phyloP scores from a whole-genome alignment of 169 alveolate genomes.

The Besnoitia besnoiti region DNA sequence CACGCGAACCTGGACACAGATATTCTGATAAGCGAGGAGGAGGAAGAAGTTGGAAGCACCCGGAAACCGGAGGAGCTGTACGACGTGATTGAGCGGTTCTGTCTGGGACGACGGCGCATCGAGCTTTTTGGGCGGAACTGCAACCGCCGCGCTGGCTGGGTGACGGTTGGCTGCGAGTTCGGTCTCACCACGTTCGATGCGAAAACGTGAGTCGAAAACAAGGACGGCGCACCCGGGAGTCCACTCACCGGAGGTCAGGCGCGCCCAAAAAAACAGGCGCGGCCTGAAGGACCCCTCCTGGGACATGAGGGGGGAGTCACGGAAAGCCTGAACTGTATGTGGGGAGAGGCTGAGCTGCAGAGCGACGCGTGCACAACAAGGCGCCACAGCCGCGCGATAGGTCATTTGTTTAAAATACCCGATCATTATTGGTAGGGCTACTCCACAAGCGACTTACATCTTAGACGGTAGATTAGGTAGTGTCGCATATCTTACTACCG shows the following conservation, averaged over 20 bases:
- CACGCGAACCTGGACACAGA: conserved; percentile 96
- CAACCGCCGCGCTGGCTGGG: conserved; percentile 72
- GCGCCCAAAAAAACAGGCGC: too few relatives aligned
- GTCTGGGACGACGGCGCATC: conserved; percentile 91
- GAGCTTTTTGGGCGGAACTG: conserved; percentile 92
- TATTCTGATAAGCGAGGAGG: conserved; percentile 91
- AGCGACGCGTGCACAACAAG: too few relatives aligned
- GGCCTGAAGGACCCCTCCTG: too few relatives aligned
- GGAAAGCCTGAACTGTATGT: too few relatives aligned
- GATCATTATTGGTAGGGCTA: too few relatives aligned
- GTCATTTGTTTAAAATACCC: too few relatives aligned
- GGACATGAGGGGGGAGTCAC: too few relatives aligned
- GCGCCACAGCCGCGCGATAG: too few relatives aligned
- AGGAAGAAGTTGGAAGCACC: conserved; percentile 75
- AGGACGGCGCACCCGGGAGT: background rate
- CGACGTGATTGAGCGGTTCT: conserved; percentile 91
- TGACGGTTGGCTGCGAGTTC: conserved; percentile 87
- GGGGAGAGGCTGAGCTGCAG: too few relatives aligned
- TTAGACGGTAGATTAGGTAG: too few relatives aligned
- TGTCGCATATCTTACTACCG: too few relatives aligned
- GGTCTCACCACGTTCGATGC: conserved; percentile 70
- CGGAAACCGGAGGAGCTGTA: conserved; percentile 91
- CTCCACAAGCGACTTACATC: too few relatives aligned
- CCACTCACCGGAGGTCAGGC: background rate
- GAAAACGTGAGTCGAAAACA: background rate